These are phyloP conservation scores for Eutrema japonicum DNA, from an alignment of 345 rosid genomes.

Conservation along the genomic window DNA sequence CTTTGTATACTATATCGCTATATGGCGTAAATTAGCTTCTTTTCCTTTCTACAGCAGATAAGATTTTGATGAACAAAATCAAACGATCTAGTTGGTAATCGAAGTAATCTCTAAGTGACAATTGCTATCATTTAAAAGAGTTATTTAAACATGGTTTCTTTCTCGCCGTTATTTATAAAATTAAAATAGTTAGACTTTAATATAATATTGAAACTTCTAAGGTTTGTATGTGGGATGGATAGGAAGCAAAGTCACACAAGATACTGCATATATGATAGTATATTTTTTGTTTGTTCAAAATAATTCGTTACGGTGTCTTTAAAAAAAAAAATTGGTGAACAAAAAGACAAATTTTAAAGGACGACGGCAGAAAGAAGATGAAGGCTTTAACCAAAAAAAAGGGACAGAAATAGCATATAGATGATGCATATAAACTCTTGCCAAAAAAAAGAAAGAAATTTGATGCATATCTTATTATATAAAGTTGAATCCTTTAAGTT, in stretches of 20 bases:
- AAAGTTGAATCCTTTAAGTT: too few species aligned
- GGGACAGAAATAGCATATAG: background rate
- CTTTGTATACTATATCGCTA: background rate
- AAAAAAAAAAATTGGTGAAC: background rate
- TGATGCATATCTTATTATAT: too few species aligned
- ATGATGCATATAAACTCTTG: background rate
- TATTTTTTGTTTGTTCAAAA: background rate
- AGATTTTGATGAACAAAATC: background rate
- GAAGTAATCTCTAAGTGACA: background rate
- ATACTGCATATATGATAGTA: background rate
- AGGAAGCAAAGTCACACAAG: slow-evolving; percentile 42
- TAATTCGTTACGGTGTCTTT: background rate
- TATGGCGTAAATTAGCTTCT: background rate
- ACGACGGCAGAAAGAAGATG: background rate
- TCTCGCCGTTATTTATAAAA: background rate
- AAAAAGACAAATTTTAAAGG: background rate
- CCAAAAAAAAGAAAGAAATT: too few species aligned
- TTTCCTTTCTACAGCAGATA: too few species aligned
- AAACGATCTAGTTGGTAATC: background rate
- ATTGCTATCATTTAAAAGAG: background rate
- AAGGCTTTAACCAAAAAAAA: background rate
- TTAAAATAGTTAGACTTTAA: background rate
- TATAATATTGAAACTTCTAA: background rate
- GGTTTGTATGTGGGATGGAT: slow-evolving; percentile 3
- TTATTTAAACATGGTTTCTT: background rate